phyloP scores from a whole-genome alignment of 2,329 filamentous ascomycete species.

The Lachnellula willkommii region DNA sequence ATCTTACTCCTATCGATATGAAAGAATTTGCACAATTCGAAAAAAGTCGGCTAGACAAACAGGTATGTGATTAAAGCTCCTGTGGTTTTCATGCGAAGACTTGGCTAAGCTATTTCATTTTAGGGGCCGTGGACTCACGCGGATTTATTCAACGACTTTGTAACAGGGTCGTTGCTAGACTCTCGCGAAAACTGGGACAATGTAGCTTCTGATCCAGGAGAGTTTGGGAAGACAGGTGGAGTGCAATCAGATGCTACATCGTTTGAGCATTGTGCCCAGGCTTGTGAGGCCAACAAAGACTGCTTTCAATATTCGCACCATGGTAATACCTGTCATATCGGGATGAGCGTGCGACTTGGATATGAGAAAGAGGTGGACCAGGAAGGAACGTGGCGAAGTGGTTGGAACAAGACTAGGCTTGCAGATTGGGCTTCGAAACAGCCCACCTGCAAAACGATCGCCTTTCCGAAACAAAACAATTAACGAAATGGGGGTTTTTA shows the following conservation, averaged over 20 bases:
- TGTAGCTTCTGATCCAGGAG: slow-evolving; percentile 38
- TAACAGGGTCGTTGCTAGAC: slow-evolving; percentile 38
- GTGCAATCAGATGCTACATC: slow-evolving; percentile 34
- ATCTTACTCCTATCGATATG: slow-evolving; percentile 48
- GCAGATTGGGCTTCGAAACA: slow-evolving; percentile 2
- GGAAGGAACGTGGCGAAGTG: slow-evolving; percentile 5
- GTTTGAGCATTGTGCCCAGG: slow-evolving; percentile 41
- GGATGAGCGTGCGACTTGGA: slow-evolving; percentile 6
- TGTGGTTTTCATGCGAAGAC: neutral
- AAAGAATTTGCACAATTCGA: slow-evolving; percentile 48
- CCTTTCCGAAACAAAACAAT: neutral
- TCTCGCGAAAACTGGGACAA: slow-evolving; percentile 49
- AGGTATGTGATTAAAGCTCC: neutral
- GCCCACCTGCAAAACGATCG: neutral
- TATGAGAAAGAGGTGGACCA: slow-evolving; percentile 1
- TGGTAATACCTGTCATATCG: slow-evolving; percentile 4
- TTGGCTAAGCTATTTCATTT: slow-evolving; percentile 23
- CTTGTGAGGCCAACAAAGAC: slow-evolving; percentile 36
- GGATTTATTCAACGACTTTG: slow-evolving; percentile 47
- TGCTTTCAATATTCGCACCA: slow-evolving; percentile 34
- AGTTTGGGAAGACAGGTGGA: slow-evolving; percentile 37
- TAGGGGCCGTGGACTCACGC: slow-evolving; percentile 28
- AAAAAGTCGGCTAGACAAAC: slow-evolving; percentile 27
- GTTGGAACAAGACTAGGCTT: slow-evolving; percentile 7
- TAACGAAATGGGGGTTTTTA: too few species aligned